A percentile compares a stretch with the other conserved stretches of the same genome.
Evolutionary conservation across 2,329 filamentous ascomycete species (phyloP).

Genomic region (Dothiorella sarmentorum): DNA sequence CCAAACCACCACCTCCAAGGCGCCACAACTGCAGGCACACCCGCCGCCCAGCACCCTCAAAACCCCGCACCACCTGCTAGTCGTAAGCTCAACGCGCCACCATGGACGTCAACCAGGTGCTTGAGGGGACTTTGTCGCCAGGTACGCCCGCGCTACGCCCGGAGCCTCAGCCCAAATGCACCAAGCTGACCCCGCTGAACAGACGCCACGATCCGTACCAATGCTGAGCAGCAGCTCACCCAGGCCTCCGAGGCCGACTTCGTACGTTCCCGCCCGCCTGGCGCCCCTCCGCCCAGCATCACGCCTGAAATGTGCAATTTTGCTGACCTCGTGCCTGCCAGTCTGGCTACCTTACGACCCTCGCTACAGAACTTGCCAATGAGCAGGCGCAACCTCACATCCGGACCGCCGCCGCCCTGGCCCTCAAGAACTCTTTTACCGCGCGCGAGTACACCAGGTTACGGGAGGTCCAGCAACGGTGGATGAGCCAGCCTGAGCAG

Average conservation of each 20-base stretch:
- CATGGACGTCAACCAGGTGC: constrained; percentile 97
- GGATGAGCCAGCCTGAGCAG: constrained; percentile 78
- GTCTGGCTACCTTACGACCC: constrained; percentile 88
- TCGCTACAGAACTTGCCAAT: constrained; percentile 92
- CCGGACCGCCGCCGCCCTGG: constrained; percentile 90
- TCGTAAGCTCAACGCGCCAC: constrained; percentile 44
- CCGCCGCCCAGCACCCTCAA: neutral
- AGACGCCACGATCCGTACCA: constrained; percentile 88
- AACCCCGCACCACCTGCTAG: neutral
- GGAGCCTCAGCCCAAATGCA: neutral
- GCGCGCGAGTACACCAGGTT: constrained; percentile 85
- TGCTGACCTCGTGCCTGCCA: constrained; percentile 39
- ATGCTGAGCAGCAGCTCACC: constrained; percentile 88
- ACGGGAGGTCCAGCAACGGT: constrained; percentile 88
- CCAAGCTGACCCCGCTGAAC: constrained; percentile 35
- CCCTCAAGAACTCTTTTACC: constrained; percentile 96
- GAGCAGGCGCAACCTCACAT: constrained; percentile 79
- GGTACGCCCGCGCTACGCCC: constrained; percentile 54
- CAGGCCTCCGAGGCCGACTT: constrained; percentile 95
- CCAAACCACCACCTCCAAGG: constrained; percentile 9
- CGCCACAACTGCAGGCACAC: neutral
- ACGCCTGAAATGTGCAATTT: constrained; percentile 5
- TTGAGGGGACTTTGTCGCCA: constrained; percentile 92
- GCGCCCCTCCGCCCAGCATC: constrained; percentile 28
- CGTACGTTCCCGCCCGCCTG: constrained; percentile 56